Evolutionary conservation across 345 rosid genomes (phyloP), one percentile per base, ranked within the genome.

Genomic region (Psidium friedrichsthalianum): DNA sequence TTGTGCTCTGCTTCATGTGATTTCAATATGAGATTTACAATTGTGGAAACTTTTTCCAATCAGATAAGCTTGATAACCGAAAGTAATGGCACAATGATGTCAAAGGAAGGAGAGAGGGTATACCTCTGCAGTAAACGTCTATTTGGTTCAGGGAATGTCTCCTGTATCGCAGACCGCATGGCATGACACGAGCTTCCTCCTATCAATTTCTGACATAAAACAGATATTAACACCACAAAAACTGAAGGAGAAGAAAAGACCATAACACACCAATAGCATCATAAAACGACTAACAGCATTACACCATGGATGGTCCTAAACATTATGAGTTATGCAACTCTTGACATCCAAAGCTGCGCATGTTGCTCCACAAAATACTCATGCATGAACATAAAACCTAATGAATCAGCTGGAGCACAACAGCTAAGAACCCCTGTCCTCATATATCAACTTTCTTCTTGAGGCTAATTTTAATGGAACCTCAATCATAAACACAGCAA

Each of bases 71-170:
- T 16, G 76, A 32, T 64, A 64, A 5, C 47, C 36, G 40, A 56
- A 82, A 82, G 58, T 29, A 52, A 54, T 53, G 32, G 54, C 84
- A 52, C 27, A 82, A 53, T 29, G 59, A 32, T 29, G 47, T 52
- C 44, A 47, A 56, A 83, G 58, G 52, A 32, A 59, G 25, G 54
- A 56, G 59, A 13, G 44, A 82, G 83, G 42, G 56, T 69, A 86
- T 90, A 93, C 99, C 99, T 94, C 88, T 96, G 98, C 85, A 98
- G 91, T 86, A 98, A 88, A 84, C 95, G 98, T 85, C 98, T 91
- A 86, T 98, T 98, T 84, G 99, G 99, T 89, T 98, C 99, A 27
- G 99, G 99, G 92, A 98, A 98, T 22, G 98, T 95, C 89, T 98
- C 99, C 54, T 91, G 89, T 87, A 98, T 92, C 8, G 98, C 98